Conservation (phyloP, 163 green algal species). For the Prototheca stagnorum region DNA sequence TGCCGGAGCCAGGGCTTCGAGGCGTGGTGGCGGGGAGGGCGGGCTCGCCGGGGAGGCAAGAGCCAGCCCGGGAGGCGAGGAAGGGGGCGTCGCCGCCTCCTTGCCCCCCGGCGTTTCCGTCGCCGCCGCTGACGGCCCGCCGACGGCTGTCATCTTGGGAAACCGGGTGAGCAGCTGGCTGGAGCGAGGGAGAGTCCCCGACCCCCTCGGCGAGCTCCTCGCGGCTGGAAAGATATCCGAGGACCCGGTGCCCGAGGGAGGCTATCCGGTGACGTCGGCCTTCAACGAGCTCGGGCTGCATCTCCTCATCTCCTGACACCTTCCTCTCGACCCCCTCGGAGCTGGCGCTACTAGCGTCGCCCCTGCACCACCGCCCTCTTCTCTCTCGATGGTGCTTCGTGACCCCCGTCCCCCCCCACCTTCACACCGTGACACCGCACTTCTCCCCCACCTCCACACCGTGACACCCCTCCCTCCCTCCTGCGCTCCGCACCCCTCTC, state of each 20-base stretch:
- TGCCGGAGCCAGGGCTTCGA: slow-evolving; percentile 36
- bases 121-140: neutral
- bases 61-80: too few species aligned
- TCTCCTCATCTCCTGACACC: slow-evolving; percentile 3
- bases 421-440: too few species aligned
- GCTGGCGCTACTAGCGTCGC: neutral
- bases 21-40: slow-evolving; percentile 18
- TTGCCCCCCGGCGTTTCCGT: neutral
- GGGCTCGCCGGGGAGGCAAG: slow-evolving; percentile 33
- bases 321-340: neutral
- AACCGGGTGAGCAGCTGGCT: too few species aligned
- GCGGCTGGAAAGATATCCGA: slow-evolving; percentile 1
- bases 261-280: slow-evolving; percentile 14
- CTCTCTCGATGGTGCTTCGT: neutral
- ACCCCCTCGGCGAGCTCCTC: slow-evolving; percentile 5
- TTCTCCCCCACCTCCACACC: too few species aligned
- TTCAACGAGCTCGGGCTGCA: slow-evolving; percentile 30
- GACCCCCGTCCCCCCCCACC: neutral
- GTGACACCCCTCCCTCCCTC: too few species aligned
- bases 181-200: too few species aligned
- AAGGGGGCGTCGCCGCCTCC: slow-evolving; percentile 1
- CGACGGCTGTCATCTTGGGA: neutral
- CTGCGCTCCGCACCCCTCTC: too few species aligned
- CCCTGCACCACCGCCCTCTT: neutral
- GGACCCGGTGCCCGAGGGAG: slow-evolving; percentile 6